Base-by-base conservation (phyloP, 306 rosid species). In the Inga laurina region DNA sequence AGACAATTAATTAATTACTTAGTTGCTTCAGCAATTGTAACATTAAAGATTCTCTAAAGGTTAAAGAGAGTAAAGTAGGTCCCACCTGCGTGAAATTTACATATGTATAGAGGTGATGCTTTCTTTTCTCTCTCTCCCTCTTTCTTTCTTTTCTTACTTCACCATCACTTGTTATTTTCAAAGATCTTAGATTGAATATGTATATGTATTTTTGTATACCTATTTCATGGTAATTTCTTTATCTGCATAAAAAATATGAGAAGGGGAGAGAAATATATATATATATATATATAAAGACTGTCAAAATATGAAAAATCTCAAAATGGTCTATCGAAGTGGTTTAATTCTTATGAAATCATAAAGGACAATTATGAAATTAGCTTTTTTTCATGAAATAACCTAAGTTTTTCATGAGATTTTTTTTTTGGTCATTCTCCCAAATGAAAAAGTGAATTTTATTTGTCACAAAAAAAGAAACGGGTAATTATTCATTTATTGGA, bases 221-320 rank as follows among this genome's bases (percentile, higher is more conserved):
- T 8, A 73, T 27, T 77, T 76, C 14, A 74, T 37, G 21, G 41
- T 46, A 7, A 2, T 43, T 16, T 43, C 30, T 11, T 45, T 24
- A 52, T n/a, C 13, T 62, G 68, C 21, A 35, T 73, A 72, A 84
- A 62, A 81, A 51, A 81, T 5, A n/a, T 8, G 32, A 56, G n/a
- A 6, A 57, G 46, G 71, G 71, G 57, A 75, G 57, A 75, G n/a
- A 51, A 16, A 51, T 15, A 51, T 51, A 51, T 10, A 9, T 44
- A 75, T 8, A 51, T 5, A 51, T 15, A 51, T 51, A 51, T 10
- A 9, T 44, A 44, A 7, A 44, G 10, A 44, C 2, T 44, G 9
- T 10, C 46, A 0, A 44, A 44, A 44, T 44, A 44, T 9, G 39
- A 44, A 44, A 8, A 44, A 8, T 44, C 11, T 44, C 46, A 44